Conservation (phyloP, 148 eudicot genomes). For the Talinum fruticosum region DNA sequence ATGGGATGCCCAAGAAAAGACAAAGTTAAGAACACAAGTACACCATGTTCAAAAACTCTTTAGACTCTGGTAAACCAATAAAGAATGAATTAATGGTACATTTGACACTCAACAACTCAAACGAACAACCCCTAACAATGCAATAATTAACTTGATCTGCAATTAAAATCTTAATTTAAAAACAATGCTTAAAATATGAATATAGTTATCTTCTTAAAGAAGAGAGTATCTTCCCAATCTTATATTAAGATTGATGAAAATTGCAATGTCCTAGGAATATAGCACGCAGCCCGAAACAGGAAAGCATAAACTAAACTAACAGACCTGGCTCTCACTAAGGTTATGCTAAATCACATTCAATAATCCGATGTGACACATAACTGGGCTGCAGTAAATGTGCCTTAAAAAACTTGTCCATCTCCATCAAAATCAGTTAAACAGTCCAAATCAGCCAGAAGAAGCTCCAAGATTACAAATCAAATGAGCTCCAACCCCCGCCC, state of each 20-base stretch:
- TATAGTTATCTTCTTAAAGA: neutral
- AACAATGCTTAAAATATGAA: neutral
- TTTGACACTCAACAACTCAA: neutral
- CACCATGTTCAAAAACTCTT: neutral
- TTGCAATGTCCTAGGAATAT: neutral
- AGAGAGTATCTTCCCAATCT: neutral
- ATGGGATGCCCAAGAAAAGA: neutral
- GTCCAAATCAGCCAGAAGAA: neutral
- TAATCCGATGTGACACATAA: neutral
- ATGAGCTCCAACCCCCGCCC: neutral
- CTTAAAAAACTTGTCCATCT: neutral
- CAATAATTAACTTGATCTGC: neutral
- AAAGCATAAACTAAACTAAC: neutral
- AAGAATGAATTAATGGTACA: neutral
- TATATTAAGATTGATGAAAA: neutral
- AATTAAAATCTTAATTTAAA: too few species aligned
- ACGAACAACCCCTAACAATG: neutral
- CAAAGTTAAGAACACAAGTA: neutral
- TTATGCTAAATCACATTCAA: neutral
- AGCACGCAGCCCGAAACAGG: neutral
- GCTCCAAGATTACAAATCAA: neutral
- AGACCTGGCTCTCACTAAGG: neutral
- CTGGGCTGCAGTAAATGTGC: neutral
- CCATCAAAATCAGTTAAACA: conserved; percentile 7
- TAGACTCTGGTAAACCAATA: neutral